Evolutionary conservation across 176 grass and related monocot species (phyloP).

Genomic region (Aechmea fasciata): DNA sequence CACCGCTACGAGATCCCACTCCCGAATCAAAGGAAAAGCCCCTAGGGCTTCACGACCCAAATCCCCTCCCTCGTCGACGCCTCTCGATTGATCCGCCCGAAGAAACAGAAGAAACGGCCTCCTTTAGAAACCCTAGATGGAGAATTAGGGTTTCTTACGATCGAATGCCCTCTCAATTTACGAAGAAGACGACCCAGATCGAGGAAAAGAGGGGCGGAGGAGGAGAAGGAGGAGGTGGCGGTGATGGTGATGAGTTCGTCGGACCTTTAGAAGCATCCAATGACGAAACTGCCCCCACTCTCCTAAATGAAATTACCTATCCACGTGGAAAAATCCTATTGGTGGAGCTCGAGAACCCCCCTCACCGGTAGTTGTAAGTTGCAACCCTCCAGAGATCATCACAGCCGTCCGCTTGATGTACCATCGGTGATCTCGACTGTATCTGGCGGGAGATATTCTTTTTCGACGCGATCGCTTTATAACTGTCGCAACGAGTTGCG

Average conservation of each 20-base stretch:
- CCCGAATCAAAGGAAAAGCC: neutral
- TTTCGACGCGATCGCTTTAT: neutral
- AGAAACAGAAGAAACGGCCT: neutral
- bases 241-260: neutral
- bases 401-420: neutral
- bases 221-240: neutral
- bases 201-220: no score
- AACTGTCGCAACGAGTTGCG: neutral
- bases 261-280: neutral
- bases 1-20: neutral
- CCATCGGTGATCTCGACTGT: neutral
- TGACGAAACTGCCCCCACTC: neutral
- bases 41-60: neutral
- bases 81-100: neutral
- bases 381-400: neutral
- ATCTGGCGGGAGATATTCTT: neutral
- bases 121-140: slow-evolving; percentile 1
- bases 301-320: neutral
- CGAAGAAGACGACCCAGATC: neutral
- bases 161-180: neutral
- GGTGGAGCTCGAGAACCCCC: neutral
- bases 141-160: neutral
- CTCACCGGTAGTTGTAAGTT: neutral
- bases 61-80: neutral
- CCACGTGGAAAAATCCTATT: neutral